Percentiles rank a stretch among this genome's conserved stretches.
Evolutionary conservation across 257 asterid species (phyloP).

Genomic region (Solanum phureja): DNA sequence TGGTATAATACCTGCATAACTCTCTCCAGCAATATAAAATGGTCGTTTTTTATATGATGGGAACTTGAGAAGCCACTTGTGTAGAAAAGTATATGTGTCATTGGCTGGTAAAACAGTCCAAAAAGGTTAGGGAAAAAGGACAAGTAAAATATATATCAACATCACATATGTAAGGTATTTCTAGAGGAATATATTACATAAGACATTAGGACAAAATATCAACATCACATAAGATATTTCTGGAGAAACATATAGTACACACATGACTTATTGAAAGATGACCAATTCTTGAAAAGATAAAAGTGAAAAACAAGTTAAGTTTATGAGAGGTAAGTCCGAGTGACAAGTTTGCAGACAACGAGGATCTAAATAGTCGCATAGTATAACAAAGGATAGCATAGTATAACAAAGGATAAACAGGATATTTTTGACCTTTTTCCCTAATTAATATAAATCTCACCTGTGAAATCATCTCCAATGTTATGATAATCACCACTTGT

Average conservation of each 20-base stretch:
- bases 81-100: slow-evolving; percentile 75
- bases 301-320: neutral
- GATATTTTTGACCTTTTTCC: no score
- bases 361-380: no score
- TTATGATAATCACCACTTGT: slow-evolving; percentile 57
- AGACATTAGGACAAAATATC: neutral
- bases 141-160: neutral
- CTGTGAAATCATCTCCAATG: slow-evolving; percentile 80
- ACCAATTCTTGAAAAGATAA: neutral
- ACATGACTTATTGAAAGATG: neutral
- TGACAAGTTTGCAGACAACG: no score
- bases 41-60: slow-evolving; percentile 48
- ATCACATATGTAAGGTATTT: neutral
- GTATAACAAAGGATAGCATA: no score
- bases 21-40: slow-evolving; percentile 84
- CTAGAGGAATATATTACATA: neutral
- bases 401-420: no score
- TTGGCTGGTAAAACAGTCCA: slow-evolving; percentile 35
- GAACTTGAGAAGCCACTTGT: slow-evolving; percentile 76
- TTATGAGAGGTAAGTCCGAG: no score
- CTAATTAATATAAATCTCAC: slow-evolving; percentile 10
- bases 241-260: neutral
- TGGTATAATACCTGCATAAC: slow-evolving; percentile 62
- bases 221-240: neutral
- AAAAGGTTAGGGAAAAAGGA: neutral